These are phyloP conservation scores for Penicillium soppii DNA, from an alignment of 495 filamentous ascomycete genomes.

Conservation along the genomic window DNA sequence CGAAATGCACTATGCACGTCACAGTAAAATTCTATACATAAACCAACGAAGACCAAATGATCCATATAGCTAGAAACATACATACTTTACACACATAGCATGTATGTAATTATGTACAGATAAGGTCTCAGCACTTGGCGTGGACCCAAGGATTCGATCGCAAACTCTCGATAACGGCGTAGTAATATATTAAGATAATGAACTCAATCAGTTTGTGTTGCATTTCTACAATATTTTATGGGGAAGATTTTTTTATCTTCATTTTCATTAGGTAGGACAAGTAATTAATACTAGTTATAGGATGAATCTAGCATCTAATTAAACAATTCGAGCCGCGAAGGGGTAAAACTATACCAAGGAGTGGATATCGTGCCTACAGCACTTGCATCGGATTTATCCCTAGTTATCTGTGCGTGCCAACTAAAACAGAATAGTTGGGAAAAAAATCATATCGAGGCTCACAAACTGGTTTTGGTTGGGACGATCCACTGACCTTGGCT, in stretches of 20 bases:
- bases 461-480: slow-evolving; percentile 1
- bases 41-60: background rate
- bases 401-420: slow-evolving; percentile 6
- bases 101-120: too few relatives aligned
- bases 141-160: background rate
- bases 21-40: slow-evolving; percentile 18
- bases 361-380: slow-evolving; percentile 6
- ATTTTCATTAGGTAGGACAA: too few relatives aligned
- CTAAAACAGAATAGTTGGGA: background rate
- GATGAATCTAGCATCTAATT: background rate
- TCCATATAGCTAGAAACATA: too few relatives aligned
- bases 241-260: too few relatives aligned
- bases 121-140: too few relatives aligned
- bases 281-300: too few relatives aligned
- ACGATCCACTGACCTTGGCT: background rate
- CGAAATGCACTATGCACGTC: slow-evolving; percentile 27
- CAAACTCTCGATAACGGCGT: slow-evolving; percentile 5
- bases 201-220: background rate
- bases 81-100: too few relatives aligned
- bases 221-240: too few relatives aligned
- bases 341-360: background rate
- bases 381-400: slow-evolving; percentile 9
- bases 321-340: slow-evolving; percentile 2
- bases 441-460: background rate
- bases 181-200: too few relatives aligned